Evolutionary conservation across 2,329 filamentous ascomycete species (phyloP), one percentile per base, ranked within the genome.

Genomic region (Alternaria triticimaculans): DNA sequence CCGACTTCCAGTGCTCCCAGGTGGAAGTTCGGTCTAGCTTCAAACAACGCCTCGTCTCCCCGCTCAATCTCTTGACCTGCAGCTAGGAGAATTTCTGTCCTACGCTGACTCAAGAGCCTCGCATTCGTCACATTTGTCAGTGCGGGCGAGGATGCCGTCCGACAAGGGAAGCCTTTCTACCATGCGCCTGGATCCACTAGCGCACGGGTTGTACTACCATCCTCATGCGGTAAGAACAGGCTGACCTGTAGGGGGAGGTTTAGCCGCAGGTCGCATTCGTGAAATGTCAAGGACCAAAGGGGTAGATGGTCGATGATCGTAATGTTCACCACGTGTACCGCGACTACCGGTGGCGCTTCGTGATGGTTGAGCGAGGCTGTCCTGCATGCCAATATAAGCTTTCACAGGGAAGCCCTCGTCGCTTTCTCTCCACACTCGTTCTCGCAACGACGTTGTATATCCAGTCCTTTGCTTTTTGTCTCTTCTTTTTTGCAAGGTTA

Each of bases 361-460:
- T 21, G 14, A 57, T 62, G 41, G 21, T 25, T n/a, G 18, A 23
- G 20, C 45, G 28, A 51, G 18, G 37, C 43, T 44, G 25, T 41
- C 33, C 21, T 49, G 37, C 55, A 62, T 28, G 21, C 41, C 49
- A 53, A 49, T 49, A 62, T 62, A 62, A 62, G 56, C 54, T 48
- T 5, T 53, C 46, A 54, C 21, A 49, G 55, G n/a, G 21, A 21
- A 15, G 48, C 18, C 60, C 43, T 54, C 43, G 14, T 49, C 26
- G 23, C n/a, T 45, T 10, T 20, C 43, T 33, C 26, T 18, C 50
- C 25, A 23, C 45, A 63, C 44, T 26, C 50, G 28, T 33, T 48
- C 49, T 43, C 44, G 41, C 54, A 46, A 48, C 46, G 7, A 26
- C 41, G 20, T 41, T 50, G 30, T 50, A 49, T 49, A 51, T 53